Conservation (phyloP, 225 moss, liverwort and hornwort genomes). For the Marchantia paleacea region DNA sequence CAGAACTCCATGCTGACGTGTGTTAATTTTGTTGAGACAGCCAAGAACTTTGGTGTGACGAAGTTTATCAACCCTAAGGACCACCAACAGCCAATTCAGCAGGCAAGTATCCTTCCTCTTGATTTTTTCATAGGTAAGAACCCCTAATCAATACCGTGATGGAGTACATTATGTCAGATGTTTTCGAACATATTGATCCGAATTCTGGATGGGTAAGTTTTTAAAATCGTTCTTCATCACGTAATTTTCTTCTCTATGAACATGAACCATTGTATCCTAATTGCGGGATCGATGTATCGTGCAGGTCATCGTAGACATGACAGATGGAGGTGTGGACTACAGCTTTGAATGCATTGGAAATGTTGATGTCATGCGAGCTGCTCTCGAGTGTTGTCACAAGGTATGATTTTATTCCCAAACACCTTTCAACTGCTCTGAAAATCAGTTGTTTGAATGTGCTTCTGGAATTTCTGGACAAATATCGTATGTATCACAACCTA, state of each 20-base stretch:
- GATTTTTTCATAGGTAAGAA: too few relatives aligned
- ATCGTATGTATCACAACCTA: too few relatives aligned
- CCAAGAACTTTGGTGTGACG: conserved; percentile 68
- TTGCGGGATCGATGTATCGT: background rate
- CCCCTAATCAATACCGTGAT: background rate
- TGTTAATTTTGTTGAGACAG: conserved; percentile 31
- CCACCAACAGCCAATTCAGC: conserved; percentile 71
- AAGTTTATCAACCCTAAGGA: conserved; percentile 83
- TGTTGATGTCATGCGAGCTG: conserved; percentile 80
- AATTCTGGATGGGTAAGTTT: background rate
- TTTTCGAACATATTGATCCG: too few relatives aligned
- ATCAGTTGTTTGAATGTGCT: too few relatives aligned
- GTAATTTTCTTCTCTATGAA: background rate
- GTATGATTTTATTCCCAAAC: conserved; percentile 28
- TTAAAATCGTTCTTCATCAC: background rate
- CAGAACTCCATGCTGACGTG: background rate
- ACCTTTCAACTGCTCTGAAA: too few relatives aligned
- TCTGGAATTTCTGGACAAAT: too few relatives aligned
- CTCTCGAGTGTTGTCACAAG: conserved; percentile 92
- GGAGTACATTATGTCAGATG: background rate
- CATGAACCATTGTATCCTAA: background rate
- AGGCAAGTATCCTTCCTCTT: conserved; percentile 40
- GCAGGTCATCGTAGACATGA: conserved; percentile 87
- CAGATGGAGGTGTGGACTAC: conserved; percentile 97
- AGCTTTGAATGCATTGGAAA: conserved; percentile 97